phyloP scores from a whole-genome alignment of 2,329 filamentous ascomycete genomes.

The Penicillium sp. region DNA sequence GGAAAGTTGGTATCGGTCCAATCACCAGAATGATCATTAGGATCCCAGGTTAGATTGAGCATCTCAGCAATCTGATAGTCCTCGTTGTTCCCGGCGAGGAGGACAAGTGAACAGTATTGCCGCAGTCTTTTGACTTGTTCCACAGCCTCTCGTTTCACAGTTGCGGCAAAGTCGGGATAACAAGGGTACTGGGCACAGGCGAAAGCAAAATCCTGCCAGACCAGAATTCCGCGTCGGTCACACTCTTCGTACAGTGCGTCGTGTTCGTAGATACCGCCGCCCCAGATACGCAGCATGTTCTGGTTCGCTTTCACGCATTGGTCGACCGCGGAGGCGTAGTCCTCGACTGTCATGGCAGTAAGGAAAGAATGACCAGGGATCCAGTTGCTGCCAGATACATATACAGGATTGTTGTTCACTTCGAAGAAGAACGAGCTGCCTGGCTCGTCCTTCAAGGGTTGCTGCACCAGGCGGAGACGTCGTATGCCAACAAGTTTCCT shows the following conservation, averaged over 20 bases:
- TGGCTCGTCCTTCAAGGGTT: neutral
- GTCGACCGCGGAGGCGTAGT: neutral
- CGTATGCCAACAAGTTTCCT: neutral
- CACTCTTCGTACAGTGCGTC: constrained; percentile 47
- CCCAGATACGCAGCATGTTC: neutral
- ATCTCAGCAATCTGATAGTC: neutral
- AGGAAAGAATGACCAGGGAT: neutral
- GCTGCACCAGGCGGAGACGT: neutral
- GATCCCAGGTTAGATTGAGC: neutral
- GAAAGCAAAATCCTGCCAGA: constrained; percentile 80
- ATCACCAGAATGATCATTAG: neutral
- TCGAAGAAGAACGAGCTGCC: neutral
- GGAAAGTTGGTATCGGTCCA: neutral
- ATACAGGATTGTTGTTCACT: neutral
- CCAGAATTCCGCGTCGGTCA: constrained; percentile 69
- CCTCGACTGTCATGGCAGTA: neutral
- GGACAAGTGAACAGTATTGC: neutral
- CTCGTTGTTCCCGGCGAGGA: neutral
- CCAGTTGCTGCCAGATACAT: neutral
- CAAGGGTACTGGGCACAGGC: constrained; percentile 70
- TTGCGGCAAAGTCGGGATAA: constrained; percentile 58
- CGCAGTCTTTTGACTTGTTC: constrained; percentile 46
- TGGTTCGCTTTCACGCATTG: neutral
- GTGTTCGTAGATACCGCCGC: neutral
- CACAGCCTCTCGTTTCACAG: constrained; percentile 62